Evolutionary conservation across 148 eudicot genomes (phyloP).

Genomic region (Suaeda aralocaspica): DNA sequence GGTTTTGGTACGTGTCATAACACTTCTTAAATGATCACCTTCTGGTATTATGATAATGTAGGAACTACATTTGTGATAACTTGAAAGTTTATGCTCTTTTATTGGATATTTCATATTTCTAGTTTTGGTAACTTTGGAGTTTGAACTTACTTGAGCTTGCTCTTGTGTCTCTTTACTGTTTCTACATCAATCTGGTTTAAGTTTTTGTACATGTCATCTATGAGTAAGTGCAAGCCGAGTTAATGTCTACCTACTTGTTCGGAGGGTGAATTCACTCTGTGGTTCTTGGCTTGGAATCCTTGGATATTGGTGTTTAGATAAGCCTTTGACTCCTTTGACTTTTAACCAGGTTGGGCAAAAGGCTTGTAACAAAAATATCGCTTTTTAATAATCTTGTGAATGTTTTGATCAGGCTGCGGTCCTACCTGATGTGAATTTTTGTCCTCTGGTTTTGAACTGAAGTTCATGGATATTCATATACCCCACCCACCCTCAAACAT

Average conservation of each 20-base stretch:
- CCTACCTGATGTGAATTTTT: not conserved
- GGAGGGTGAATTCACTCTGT: no score
- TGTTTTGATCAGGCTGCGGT: not conserved
- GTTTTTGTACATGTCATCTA: no score
- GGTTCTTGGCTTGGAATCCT: no score
- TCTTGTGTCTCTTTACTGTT: no score
- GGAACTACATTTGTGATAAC: not conserved
- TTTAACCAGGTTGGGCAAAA: not conserved
- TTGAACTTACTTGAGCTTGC: no score
- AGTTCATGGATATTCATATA: not conserved
- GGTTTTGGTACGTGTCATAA: constrained; percentile 59
- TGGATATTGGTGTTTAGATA: no score
- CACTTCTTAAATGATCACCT: constrained; percentile 8
- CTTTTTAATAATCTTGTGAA: not conserved
- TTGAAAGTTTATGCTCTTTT: not conserved
- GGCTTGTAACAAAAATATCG: not conserved
- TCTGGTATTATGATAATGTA: not conserved
- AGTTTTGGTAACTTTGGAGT: no score
- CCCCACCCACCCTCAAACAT: no score
- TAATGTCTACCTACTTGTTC: no score
- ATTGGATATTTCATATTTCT: not conserved
- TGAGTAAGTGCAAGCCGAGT: no score
- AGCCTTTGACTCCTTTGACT: no score
- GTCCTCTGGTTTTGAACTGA: not conserved
- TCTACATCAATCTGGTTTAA: no score